Evolutionary conservation across 78 protist species (phyloP).

Genomic region (Tieghemostelium lacteum): DNA sequence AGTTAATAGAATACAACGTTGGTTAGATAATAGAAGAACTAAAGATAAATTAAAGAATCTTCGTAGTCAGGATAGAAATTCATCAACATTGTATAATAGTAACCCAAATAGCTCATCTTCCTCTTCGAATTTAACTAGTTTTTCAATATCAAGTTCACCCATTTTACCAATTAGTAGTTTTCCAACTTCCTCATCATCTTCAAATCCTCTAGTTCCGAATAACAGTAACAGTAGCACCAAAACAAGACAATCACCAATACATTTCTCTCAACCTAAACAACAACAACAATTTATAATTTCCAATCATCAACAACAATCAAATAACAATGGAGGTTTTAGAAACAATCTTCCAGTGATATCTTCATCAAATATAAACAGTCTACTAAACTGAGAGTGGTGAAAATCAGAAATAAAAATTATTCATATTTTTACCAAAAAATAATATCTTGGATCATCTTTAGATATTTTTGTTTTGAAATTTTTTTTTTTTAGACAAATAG

Average conservation of each 20-base stretch:
- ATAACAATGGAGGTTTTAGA: neutral
- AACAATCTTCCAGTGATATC: too few relatives aligned
- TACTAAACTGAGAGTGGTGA: too few relatives aligned
- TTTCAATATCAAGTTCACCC: neutral
- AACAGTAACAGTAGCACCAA: neutral
- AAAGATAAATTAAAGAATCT: constrained; percentile 46
- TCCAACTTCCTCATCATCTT: neutral
- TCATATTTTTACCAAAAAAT: too few relatives aligned
- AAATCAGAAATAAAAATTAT: too few relatives aligned
- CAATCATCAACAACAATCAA: neutral
- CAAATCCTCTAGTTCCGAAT: neutral
- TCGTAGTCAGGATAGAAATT: constrained; percentile 35
- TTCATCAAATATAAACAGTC: too few relatives aligned
- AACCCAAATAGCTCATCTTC: neutral
- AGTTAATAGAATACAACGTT: constrained; percentile 58
- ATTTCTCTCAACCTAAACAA: neutral
- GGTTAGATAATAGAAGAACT: constrained; percentile 66
- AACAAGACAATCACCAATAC: neutral
- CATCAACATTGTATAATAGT: neutral
- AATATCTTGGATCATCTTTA: too few relatives aligned
- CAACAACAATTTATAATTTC: neutral
- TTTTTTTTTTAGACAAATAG: neutral
- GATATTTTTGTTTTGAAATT: neutral
- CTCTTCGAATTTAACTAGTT: neutral
- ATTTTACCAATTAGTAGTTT: neutral